Conservation (phyloP, 192 early-diverging fungal species). For the Backusella luteola region DNA sequence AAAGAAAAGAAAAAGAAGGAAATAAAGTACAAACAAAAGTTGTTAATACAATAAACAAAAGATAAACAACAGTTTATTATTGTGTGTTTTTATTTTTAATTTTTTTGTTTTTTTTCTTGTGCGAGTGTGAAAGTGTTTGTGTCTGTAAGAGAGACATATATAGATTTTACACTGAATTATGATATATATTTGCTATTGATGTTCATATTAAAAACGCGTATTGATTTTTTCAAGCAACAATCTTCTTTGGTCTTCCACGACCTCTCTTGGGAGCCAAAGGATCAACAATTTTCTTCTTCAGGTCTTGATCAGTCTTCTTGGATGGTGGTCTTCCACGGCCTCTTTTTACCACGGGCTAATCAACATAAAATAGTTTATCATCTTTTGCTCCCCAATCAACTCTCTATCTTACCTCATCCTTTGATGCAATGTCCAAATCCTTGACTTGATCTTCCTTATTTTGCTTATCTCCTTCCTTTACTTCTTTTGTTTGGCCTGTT, state of each 20-base stretch:
- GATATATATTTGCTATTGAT: background rate
- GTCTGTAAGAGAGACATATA: background rate
- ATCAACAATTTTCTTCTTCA: background rate
- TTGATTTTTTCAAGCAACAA: background rate
- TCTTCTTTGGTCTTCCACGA: constrained; percentile 18
- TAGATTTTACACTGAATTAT: background rate
- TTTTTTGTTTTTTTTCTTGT: background rate
- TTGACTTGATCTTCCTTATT: constrained; percentile 1
- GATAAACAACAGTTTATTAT: background rate
- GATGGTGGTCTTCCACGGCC: constrained; percentile 8
- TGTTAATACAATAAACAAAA: background rate
- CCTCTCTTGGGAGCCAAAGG: constrained; percentile 14
- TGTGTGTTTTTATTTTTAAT: background rate
- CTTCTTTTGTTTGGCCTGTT: background rate
- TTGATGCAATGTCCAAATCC: background rate
- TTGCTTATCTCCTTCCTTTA: background rate
- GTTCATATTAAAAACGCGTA: background rate
- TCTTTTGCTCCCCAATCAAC: background rate
- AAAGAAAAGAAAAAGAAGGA: background rate
- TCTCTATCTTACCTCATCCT: background rate
- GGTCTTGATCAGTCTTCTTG: background rate
- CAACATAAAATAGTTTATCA: background rate
- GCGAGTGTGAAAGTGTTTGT: background rate
- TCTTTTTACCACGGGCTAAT: constrained; percentile 13
- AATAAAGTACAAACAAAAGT: background rate